These are phyloP conservation scores for Lentinus brumalis DNA, from an alignment of 768 basidiomycete genomes.

Conservation along the genomic window DNA sequence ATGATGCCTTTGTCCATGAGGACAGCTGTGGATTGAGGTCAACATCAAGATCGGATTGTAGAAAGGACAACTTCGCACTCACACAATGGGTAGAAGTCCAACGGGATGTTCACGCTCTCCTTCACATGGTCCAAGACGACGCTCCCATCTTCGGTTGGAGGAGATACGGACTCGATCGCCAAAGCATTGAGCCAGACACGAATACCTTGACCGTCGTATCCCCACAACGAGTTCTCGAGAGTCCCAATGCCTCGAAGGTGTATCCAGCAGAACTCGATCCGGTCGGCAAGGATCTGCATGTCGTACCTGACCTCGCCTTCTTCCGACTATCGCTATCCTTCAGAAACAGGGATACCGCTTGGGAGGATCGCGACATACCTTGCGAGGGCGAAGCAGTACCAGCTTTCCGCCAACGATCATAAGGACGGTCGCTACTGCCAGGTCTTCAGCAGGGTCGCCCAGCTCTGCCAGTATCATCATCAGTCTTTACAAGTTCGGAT, in stretches of 20 bases:
- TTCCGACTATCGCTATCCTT: slow-evolving; percentile 55
- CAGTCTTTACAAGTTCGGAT: not conserved
- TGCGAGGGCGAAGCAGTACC: slow-evolving; percentile 85
- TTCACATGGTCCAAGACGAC: slow-evolving; percentile 49
- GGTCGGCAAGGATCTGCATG: slow-evolving; percentile 94
- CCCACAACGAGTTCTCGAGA: slow-evolving; percentile 97
- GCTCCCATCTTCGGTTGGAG: slow-evolving; percentile 33
- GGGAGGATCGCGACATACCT: slow-evolving; percentile 46
- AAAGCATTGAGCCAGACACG: slow-evolving; percentile 96
- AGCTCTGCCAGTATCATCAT: slow-evolving; percentile 57
- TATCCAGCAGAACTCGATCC: slow-evolving; percentile 99
- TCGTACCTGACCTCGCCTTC: slow-evolving; percentile 94
- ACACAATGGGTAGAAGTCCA: slow-evolving; percentile 98
- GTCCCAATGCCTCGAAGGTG: slow-evolving; percentile 92
- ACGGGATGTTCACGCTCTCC: slow-evolving; percentile 89
- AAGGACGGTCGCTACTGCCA: slow-evolving; percentile 91
- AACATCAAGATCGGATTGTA: not conserved
- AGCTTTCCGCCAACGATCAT: slow-evolving; percentile 95
- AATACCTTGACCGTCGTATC: slow-evolving; percentile 87
- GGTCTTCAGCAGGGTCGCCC: slow-evolving; percentile 91
- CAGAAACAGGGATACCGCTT: not conserved
- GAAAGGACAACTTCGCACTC: slow-evolving; percentile 26
- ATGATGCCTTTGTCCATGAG: slow-evolving; percentile 99
- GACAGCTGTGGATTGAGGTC: slow-evolving; percentile 59
- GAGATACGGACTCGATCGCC: slow-evolving; percentile 69